Conservation (phyloP, 2,329 filamentous ascomycete species). For the Aspergillus melleus region DNA sequence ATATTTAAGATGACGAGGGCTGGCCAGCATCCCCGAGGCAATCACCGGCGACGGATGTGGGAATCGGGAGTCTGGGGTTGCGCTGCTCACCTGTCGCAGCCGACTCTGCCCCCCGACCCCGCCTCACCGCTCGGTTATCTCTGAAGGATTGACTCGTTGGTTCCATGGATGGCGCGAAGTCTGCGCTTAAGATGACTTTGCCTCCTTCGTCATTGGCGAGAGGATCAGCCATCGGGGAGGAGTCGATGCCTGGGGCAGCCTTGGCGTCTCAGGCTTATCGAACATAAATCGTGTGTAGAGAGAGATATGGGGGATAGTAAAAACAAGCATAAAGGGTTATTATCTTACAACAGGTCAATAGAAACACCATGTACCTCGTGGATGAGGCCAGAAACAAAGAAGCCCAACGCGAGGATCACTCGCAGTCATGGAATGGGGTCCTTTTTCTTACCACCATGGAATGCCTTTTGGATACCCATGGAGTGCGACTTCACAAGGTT, state of each 20-base stretch:
- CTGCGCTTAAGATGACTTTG: neutral
- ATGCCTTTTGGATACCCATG: too few relatives aligned
- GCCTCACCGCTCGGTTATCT: slow-evolving; percentile 15
- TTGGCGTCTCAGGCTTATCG: neutral
- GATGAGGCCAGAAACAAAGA: too few relatives aligned
- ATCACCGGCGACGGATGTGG: slow-evolving; percentile 18
- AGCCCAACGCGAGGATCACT: too few relatives aligned
- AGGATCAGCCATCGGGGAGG: neutral
- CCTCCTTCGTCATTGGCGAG: neutral
- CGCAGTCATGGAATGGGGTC: too few relatives aligned
- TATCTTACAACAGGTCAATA: too few relatives aligned
- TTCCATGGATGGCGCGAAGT: neutral
- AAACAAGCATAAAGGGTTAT: too few relatives aligned
- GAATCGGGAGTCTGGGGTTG: slow-evolving; percentile 24
- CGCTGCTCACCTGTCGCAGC: slow-evolving; percentile 9
- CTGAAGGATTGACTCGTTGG: neutral
- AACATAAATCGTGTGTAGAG: too few relatives aligned
- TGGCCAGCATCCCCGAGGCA: slow-evolving; percentile 24
- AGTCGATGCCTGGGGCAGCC: neutral
- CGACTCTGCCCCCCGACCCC: slow-evolving; percentile 18
- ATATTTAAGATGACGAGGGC: slow-evolving; percentile 13
- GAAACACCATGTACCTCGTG: too few relatives aligned
- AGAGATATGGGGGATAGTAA: too few relatives aligned
- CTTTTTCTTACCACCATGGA: too few relatives aligned
- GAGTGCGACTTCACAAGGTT: too few relatives aligned